Base-by-base conservation (phyloP, 1,139 yeast species). In the Tardiomyces depauwii region DNA sequence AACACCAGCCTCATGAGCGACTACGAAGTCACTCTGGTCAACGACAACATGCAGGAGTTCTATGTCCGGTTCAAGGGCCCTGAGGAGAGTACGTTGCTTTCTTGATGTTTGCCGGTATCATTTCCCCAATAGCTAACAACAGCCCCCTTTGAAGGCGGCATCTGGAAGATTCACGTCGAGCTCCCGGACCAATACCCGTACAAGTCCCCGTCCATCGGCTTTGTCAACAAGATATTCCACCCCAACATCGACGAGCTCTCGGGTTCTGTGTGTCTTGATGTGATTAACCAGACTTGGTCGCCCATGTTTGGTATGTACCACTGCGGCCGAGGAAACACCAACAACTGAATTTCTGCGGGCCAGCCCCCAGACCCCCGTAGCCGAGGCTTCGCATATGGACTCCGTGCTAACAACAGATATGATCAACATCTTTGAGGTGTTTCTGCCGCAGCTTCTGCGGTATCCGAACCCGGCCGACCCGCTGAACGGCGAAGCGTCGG, bases 391-490 rank as follows among this genome's bases (percentile, higher is more conserved):
- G 21, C 16, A 25, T 2, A 4, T 21, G 40, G 18, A 23, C 11
- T 2, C 18, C 7, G 36, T 11, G 10, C 36, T 30, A 30, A 30
- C 36, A 12, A 5, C 46, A 30, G 36, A 30, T 30, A 74, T 89
- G 56, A 72, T 82, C 55, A 91, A 91, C 63, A 86, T 91, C 39
- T 88, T 91, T 62, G 97, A 91, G 60, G 83, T 88, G 60, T 91
- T 91, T 68, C 69, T 91, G 53, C 98, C 98, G 12, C 98, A 93
- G 58, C 70, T 91, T 49, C 70, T 91, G 51, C 76, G 93, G 49
- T 91, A 91, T 60, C 97, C 97, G 23, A 91, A 91, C 59, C 93
- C 97, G 1, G 74, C 91, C 30, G 98, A 91, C 62, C 98, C 98
- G 1, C 72, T 91, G 52, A 91, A 91, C 59, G 82, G 91, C 23